Base-by-base conservation (phyloP, 2,329 filamentous ascomycete species). In the Fusarium sp. region DNA sequence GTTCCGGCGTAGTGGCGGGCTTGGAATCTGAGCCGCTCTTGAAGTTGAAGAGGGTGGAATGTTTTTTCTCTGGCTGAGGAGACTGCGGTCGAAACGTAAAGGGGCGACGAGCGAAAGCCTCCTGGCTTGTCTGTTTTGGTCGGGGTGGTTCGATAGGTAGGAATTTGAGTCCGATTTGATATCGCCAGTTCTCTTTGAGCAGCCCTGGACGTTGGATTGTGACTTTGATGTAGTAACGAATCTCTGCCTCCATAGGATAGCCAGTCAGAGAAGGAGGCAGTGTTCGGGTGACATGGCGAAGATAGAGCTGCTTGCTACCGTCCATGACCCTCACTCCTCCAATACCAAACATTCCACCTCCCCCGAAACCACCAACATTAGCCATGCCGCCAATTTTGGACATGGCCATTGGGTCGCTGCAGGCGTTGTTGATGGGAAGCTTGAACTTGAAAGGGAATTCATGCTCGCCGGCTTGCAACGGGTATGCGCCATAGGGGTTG, bases 141-240 rank as follows among this genome's bases (percentile, higher is more conserved):
- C 93, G 83, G 1, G 94, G 93, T 6, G 92, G 91, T 74, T 99
- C 95, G 66, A 98, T 94, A 5, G 95, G 95, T 33, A 97, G 82
- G 73, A 99, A 95, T 55, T 91, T 94, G 77, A 97, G 89, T 32
- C 88, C 86, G 32, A 82, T 71, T 61, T 84, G 79, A 62, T 82
- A 81, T 17, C 93, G 83, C 75, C 92, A 90, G 70, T 97, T 97
- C 77, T 97, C 93, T 72, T 94, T 94, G 76, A 96, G 92, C 56
- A 97, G 83, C 13, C 90, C 88, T 0, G 93, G 92, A n/a, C 93
- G 83, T 70, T 93, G 91, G 6, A 98, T 88, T 0, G 95, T 98
- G n/a, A 90, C 92, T 75, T 99, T 99, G 72, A 98, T 84, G 73
- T 91, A 99, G 77, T 99, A 99, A 66, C 88, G 85, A 57, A 98